Evolutionary conservation across 352 stramenopile species (phyloP).

Genomic region (Phytophthora macrochlamydospora): DNA sequence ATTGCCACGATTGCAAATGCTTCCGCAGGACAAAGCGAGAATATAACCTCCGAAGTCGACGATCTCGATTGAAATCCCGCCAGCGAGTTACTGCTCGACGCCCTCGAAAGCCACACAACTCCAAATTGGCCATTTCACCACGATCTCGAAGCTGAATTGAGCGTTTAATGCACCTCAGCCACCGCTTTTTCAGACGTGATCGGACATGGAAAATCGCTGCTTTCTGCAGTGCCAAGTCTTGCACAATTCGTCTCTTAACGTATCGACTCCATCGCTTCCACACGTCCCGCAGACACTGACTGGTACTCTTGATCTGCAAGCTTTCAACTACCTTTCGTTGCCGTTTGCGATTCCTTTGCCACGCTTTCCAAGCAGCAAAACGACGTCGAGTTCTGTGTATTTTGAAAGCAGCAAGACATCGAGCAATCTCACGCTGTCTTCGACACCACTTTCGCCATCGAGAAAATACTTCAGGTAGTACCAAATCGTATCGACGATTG

Average conservation of each 20-base stretch:
- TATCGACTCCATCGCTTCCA: constrained; percentile 33
- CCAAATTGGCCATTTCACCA: constrained; percentile 1
- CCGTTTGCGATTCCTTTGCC: constrained; percentile 12
- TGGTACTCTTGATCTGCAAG: constrained; percentile 6
- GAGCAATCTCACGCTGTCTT: constrained; percentile 5
- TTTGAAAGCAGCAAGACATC: constrained; percentile 8
- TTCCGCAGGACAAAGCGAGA: constrained; percentile 43
- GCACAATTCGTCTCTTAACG: constrained; percentile 6
- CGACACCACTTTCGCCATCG: constrained; percentile 21
- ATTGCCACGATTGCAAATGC: constrained; percentile 42
- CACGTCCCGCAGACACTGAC: constrained; percentile 6
- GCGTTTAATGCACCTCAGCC: constrained; percentile 19
- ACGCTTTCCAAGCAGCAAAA: constrained; percentile 20
- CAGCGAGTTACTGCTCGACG: constrained; percentile 26
- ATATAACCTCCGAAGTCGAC: constrained; percentile 18
- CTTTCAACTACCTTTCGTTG: constrained; percentile 20
- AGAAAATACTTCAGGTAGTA: constrained; percentile 28
- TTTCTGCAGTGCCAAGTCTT: constrained; percentile 11
- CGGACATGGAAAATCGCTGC: constrained; percentile 22
- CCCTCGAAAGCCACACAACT: constrained; percentile 19
- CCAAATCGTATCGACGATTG: constrained; percentile 34
- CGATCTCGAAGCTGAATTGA: constrained; percentile 7
- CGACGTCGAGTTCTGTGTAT: constrained; percentile 7
- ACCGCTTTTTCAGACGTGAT: constrained; percentile 24
- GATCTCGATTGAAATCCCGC: constrained; percentile 13